Evolutionary conservation across 139 green algal species (phyloP).

Genomic region (Penium margaritaceum): DNA sequence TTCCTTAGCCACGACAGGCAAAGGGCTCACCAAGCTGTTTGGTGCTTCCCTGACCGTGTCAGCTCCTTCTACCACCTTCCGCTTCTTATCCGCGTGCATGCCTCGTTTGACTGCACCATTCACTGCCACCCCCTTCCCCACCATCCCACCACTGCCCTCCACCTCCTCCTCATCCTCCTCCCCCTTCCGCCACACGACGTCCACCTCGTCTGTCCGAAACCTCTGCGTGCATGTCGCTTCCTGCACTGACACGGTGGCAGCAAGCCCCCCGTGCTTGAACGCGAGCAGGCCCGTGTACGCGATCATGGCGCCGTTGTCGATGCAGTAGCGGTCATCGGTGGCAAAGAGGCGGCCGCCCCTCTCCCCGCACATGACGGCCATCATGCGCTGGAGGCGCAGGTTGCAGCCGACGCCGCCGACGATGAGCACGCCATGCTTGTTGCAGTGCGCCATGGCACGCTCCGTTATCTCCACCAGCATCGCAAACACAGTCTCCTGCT

Average conservation of each 20-base stretch:
- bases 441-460: no score
- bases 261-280: constrained; percentile 49
- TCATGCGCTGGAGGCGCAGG: constrained; percentile 74
- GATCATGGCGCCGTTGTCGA: constrained; percentile 94
- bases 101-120: no score
- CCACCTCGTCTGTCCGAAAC: constrained; percentile 77
- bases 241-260: constrained; percentile 53
- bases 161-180: neutral
- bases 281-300: constrained; percentile 78
- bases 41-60: no score
- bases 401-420: constrained; percentile 88
- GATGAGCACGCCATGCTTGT: constrained; percentile 70
- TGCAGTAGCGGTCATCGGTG: constrained; percentile 76
- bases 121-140: no score
- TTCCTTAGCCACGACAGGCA: no score
- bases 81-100: no score
- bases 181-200: constrained; percentile 59
- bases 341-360: constrained; percentile 62
- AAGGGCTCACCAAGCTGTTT: no score
- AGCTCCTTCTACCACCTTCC: no score
- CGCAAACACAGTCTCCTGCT: constrained; percentile 81
- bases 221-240: constrained; percentile 74
- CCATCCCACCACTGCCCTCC: no score
- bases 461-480: constrained; percentile 93
- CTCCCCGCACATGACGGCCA: constrained; percentile 60